Conservation (phyloP, 1,284 basidiomycete genomes). For the Tetrapyrgos nigripes region DNA sequence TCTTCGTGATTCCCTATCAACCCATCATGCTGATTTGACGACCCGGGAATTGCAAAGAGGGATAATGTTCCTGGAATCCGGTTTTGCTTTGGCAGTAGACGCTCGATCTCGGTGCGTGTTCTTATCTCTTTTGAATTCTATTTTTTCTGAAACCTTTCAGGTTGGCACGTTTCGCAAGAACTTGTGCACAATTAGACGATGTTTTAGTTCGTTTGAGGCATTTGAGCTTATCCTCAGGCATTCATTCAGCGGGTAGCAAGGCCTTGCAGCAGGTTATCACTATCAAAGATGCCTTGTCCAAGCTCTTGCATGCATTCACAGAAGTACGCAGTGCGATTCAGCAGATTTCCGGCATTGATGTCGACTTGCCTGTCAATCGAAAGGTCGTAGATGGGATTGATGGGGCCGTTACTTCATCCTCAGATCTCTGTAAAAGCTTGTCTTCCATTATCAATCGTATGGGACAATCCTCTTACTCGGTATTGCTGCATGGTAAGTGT, state of each 20-base stretch:
- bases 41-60: constrained; percentile 88
- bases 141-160: constrained; percentile 31
- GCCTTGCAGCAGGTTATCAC: constrained; percentile 33
- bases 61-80: constrained; percentile 81
- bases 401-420: constrained; percentile 14
- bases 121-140: not conserved
- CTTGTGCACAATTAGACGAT: constrained; percentile 31
- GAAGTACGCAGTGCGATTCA: constrained; percentile 47
- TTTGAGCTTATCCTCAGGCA: constrained; percentile 28
- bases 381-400: constrained; percentile 36
- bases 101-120: constrained; percentile 48
- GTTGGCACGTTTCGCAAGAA: constrained; percentile 37
- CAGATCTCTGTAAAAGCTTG: constrained; percentile 28
- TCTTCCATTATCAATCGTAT: constrained; percentile 32
- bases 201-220: constrained; percentile 34
- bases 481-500: constrained; percentile 44
- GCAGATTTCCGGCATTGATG: constrained; percentile 39
- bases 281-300: constrained; percentile 41
- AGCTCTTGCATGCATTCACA: constrained; percentile 42
- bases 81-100: constrained; percentile 69
- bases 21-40: constrained; percentile 84
- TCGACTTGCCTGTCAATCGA: constrained; percentile 27
- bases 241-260: constrained; percentile 33
- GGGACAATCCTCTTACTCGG: constrained; percentile 32
- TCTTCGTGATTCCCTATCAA: constrained; percentile 68